phyloP scores from a whole-genome alignment of 2,329 filamentous ascomycete genomes.

The Decorospora gaudefroyi region DNA sequence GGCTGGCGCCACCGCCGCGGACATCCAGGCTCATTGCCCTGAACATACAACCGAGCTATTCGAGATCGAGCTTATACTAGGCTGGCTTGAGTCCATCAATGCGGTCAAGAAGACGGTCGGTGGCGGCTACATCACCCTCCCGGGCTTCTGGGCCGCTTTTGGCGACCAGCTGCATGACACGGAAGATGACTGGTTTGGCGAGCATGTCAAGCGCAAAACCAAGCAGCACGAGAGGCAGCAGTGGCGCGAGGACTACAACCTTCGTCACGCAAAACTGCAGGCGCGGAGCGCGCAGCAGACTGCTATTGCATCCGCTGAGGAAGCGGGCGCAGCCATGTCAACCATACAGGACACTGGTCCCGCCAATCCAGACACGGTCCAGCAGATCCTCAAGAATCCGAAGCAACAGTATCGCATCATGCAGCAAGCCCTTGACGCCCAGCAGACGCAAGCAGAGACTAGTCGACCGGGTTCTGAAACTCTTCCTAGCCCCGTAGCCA shows the following conservation, averaged over 20 bases:
- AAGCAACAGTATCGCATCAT: slow-evolving; percentile 30
- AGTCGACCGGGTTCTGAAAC: neutral
- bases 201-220: slow-evolving; percentile 35
- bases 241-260: slow-evolving; percentile 32
- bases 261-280: slow-evolving; percentile 23
- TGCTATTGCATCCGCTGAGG: neutral
- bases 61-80: slow-evolving; percentile 40
- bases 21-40: slow-evolving; percentile 54
- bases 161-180: slow-evolving; percentile 36
- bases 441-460: neutral
- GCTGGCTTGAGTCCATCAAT: slow-evolving; percentile 36
- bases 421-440: slow-evolving; percentile 14
- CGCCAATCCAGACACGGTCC: slow-evolving; percentile 4
- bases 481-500: neutral
- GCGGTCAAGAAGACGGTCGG: slow-evolving; percentile 28
- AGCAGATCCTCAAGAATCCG: slow-evolving; percentile 24
- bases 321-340: slow-evolving; percentile 1
- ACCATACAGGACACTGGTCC: neutral
- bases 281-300: neutral
- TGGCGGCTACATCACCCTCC: slow-evolving; percentile 29
- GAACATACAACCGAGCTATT: slow-evolving; percentile 37
- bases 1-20: slow-evolving; percentile 60
- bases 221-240: slow-evolving; percentile 26
- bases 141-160: slow-evolving; percentile 41
- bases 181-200: slow-evolving; percentile 39